Evolutionary conservation across 768 basidiomycete genomes (phyloP).

Genomic region (Rhizopogon sp.): DNA sequence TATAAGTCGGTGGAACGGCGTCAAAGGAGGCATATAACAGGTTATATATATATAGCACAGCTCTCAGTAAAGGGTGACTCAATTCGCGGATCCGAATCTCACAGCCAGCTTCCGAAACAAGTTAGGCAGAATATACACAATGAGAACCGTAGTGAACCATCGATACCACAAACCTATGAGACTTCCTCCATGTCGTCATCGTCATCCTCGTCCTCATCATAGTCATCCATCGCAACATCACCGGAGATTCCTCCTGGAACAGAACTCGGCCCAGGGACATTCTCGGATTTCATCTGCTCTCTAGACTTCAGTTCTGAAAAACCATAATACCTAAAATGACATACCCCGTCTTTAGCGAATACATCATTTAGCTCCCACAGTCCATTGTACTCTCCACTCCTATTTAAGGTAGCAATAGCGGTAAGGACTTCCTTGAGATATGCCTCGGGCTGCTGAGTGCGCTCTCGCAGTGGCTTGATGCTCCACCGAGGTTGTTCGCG

Average conservation of each 20-base stretch:
- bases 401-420: slow-evolving; percentile 73
- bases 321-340: slow-evolving; percentile 15
- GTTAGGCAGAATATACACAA: slow-evolving; percentile 1
- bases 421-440: slow-evolving; percentile 81
- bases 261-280: slow-evolving; percentile 36
- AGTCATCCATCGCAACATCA: slow-evolving; percentile 33
- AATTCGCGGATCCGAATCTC: too few species aligned
- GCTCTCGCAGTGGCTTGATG: slow-evolving; percentile 70
- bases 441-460: slow-evolving; percentile 80
- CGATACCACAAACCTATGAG: slow-evolving; percentile 32
- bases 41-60: too few species aligned
- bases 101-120: too few species aligned
- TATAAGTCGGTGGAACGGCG: too few species aligned
- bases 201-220: slow-evolving; percentile 43
- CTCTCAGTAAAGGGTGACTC: too few species aligned
- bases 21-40: neutral
- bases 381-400: slow-evolving; percentile 77
- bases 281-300: slow-evolving; percentile 40
- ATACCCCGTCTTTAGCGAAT: slow-evolving; percentile 60
- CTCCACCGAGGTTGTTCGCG: slow-evolving; percentile 78
- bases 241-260: slow-evolving; percentile 6
- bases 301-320: slow-evolving; percentile 3
- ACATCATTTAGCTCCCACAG: slow-evolving; percentile 76
- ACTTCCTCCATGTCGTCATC: slow-evolving; percentile 70
- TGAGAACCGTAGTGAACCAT: neutral